Base-by-base conservation (phyloP, 2,329 filamentous ascomycete species). In the Neonectria hederae region DNA sequence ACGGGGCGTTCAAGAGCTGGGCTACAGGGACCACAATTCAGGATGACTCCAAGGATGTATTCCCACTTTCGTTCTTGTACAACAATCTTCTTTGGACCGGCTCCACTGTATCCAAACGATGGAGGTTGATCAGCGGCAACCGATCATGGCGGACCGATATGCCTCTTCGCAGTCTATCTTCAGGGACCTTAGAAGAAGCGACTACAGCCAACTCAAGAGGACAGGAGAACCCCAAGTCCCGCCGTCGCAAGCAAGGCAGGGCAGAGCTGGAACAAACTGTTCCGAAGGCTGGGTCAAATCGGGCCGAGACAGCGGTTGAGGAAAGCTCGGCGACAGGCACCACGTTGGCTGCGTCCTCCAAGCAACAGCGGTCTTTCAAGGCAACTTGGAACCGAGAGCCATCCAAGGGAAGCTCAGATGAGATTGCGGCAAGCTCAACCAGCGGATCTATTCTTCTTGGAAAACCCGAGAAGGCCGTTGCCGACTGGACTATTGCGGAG, bases 31-130 rank as follows among this genome's bases (percentile, higher is more conserved):
- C 80, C 17, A 83, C 79, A 5, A 75, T 74, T 5, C 80, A 81
- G 59, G 80, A 83, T 51, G 80, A 82, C 55, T 81, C 80, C 2
- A 77, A 77, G 63, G 82, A 84, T 58, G 76, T 83, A 4, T 83
- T 80, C 45, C 82, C 82, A 0, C 75, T 81, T 0, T 80, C 79
- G 8, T 77, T 81, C 48, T 53, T 80, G 5, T 80, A 73, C 60
- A 66, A 67, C 8, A 71, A 75, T 51, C 63, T 79, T 56, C 70
- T 80, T 7, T 80, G 74, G 80, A 82, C 76, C 6, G 79, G 71
- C 7, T 80, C 74, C 7, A 82, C 76, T n/a, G 75, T 77, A 28
- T 74, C 69, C 1, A 79, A 77, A 65, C 76, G 74, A 52, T 82
- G 75, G 80, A 75, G 79, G 60, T 68, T 81, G 5, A 73, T 83